Evolutionary conservation across 305 asterid species (phyloP), one percentile per base, ranked within the genome.

Genomic region (Withania somnifera): DNA sequence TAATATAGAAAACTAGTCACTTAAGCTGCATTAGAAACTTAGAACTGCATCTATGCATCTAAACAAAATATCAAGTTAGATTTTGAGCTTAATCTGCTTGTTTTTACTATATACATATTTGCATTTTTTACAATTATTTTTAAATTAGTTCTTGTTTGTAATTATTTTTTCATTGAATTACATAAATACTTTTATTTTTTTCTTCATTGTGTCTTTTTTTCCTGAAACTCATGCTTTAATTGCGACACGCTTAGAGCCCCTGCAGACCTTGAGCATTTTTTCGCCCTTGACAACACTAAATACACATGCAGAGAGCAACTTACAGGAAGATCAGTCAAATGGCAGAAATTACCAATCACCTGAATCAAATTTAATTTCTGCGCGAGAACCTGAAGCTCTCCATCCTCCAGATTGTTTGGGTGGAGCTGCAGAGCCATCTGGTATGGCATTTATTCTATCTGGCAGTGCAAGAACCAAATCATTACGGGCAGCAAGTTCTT

Each of bases 391-490:
- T 83, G 98, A 92, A 54, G 93, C 82, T 71, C 93, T 93, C 98
- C 98, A 95, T 32, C 94, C 97, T 57, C 93, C 91, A 81, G 97
- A 83, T 87, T 90, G 88, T 86, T 92, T 92, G 68, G 98, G 93
- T 66, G 93, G 89, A 89, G 94, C 86, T 79, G 96, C 87, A 82
- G 93, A 90, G 28, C 97, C 98, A 92, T 93, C 98, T 17, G 96
- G 97, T 87, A 94, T 94, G 86, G 94, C 91, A 87, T 88, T 95
- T 88, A 94, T 93, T 88, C 96, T 90, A 80, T 87, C 96, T 67
- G 98, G 97, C 54, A 94, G 86, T 77, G 93, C 98, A 85, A 91
- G 98, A 56, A 87, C 97, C 87, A 93, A 84, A 85, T 93, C 98
- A 75, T 93, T 93, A 50, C 98, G 97, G 76, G 90, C 93, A 82